Evolutionary conservation across 805 yeast genomes (phyloP).

Genomic region (Kodamaea kakaduensis): DNA sequence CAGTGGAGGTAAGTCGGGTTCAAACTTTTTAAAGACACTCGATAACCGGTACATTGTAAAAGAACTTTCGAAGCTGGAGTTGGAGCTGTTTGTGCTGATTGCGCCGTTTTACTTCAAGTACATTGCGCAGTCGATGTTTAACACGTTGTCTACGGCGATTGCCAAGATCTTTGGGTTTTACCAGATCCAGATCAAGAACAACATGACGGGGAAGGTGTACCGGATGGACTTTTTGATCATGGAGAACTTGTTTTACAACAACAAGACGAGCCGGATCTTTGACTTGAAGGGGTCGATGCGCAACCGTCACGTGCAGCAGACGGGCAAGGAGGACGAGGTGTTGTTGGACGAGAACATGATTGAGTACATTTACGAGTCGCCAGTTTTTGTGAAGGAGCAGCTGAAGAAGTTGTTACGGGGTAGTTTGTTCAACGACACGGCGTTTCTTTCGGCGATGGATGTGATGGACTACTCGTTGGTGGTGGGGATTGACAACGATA

Average conservation of each 20-base stretch:
- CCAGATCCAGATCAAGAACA: constrained; percentile 83
- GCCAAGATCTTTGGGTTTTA: constrained; percentile 95
- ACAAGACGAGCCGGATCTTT: constrained; percentile 78
- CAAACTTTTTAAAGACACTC: constrained; percentile 85
- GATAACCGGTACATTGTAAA: constrained; percentile 89
- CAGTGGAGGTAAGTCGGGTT: constrained; percentile 94
- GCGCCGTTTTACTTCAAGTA: constrained; percentile 97
- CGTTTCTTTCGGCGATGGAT: constrained; percentile 92
- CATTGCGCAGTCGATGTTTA: constrained; percentile 91
- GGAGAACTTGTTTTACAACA: constrained; percentile 90
- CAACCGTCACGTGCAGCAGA: constrained; percentile 92
- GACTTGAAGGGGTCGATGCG: constrained; percentile 98
- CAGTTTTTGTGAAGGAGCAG: constrained; percentile 88
- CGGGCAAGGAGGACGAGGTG: constrained; percentile 94
- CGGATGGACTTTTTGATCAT: constrained; percentile 89
- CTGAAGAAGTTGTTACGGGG: constrained; percentile 83
- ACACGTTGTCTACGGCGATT: constrained; percentile 88
- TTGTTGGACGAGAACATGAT: constrained; percentile 96
- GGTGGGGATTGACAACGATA: constrained; percentile 75
- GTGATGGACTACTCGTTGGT: constrained; percentile 98
- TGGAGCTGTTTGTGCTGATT: constrained; percentile 90
- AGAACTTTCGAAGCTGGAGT: constrained; percentile 80
- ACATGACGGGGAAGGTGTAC: constrained; percentile 68
- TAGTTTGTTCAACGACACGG: constrained; percentile 90
- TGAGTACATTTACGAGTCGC: constrained; percentile 94